Evolutionary conservation across 2,329 filamentous ascomycete species (phyloP), one percentile per base, ranked within the genome.

Genomic region (Sclerotinia glacialis): DNA sequence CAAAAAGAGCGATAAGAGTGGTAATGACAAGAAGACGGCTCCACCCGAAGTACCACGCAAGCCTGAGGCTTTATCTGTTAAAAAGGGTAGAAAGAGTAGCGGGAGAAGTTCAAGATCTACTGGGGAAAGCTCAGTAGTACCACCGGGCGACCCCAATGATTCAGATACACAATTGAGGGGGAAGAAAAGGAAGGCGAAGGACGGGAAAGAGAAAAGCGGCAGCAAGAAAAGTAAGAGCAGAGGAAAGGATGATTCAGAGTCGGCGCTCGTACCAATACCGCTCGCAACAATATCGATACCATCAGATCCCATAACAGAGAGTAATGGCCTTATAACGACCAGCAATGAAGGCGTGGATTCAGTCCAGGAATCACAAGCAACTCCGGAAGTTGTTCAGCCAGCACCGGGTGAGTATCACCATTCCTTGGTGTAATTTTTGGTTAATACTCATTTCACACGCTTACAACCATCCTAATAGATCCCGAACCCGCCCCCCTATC

Each of bases 21-120:
- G 61, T 31, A 65, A 59, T 53, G 47, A 62, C 1, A 65, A 47
- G 37, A 64, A 64, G 5, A n/a, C 7, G 23, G n/a, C 14, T 12
- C 44, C 18, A 11, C 58, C 58, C n/a, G 44, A 49, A 40, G 58
- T 61, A 11, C 58, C 58, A 61, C 44, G 31, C n/a, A 61, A 50
- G 18, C 44, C 58, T 8, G n/a, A 37, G 8, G 21, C 44, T 61
- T 23, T 61, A 37, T 49, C 23, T 31, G 34, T 44, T 18, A 49
- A 42, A 46, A 46, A 26, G 1, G 26, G n/a, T 18, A 50, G 53
- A n/a, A 31, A n/a, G 26, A 46, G 46, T 37, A 66, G 52, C 12
- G 37, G 70, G 70, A 61, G 66, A 69, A 54, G 62, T 59, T 50
- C 68, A 67, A 47, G 69, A 66, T 28, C 64, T 67, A 12, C 40